Percentiles rank a stretch among this genome's conserved stretches.
Evolutionary conservation across 805 yeast genomes (phyloP).

Genomic region (Yarrowia sp.): DNA sequence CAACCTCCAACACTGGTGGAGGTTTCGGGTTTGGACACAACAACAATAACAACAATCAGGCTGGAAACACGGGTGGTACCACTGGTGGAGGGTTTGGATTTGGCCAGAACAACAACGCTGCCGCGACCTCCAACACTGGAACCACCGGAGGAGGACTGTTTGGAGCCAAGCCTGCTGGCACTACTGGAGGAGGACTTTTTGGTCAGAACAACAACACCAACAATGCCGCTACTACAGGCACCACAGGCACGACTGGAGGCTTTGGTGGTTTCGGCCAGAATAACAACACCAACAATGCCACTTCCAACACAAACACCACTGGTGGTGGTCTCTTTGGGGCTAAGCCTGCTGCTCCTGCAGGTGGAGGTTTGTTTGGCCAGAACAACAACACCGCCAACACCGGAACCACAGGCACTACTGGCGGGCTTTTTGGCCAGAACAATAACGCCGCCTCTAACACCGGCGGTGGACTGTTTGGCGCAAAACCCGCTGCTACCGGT

Average conservation of each 20-base stretch:
- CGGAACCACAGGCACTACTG: constrained; percentile 7
- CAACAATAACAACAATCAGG: constrained; percentile 3
- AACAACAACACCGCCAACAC: constrained; percentile 28
- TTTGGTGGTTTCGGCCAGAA: constrained; percentile 29
- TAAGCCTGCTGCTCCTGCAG: constrained; percentile 24
- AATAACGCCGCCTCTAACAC: constrained; percentile 3
- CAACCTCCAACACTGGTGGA: background rate
- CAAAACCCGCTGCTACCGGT: constrained; percentile 27
- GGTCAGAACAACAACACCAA: constrained; percentile 17
- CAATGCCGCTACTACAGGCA: constrained; percentile 20
- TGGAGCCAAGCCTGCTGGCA: constrained; percentile 17
- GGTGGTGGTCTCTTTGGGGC: constrained; percentile 30
- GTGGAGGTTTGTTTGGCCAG: constrained; percentile 24
- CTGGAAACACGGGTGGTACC: background rate
- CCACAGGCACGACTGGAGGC: constrained; percentile 27
- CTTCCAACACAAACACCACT: constrained; percentile 26
- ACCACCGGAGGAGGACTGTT: constrained; percentile 31
- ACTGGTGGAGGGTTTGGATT: constrained; percentile 36
- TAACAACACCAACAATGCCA: constrained; percentile 26
- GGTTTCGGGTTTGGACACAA: background rate
- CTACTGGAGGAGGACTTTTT: constrained; percentile 32
- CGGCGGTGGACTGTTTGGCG: constrained; percentile 35
- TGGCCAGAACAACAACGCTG: constrained; percentile 30
- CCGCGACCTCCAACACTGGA: background rate
- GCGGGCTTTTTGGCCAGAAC: constrained; percentile 28